These are phyloP conservation scores for Diaporthe sp. DNA, from an alignment of 2,329 filamentous ascomycete species.

Conservation along the genomic window DNA sequence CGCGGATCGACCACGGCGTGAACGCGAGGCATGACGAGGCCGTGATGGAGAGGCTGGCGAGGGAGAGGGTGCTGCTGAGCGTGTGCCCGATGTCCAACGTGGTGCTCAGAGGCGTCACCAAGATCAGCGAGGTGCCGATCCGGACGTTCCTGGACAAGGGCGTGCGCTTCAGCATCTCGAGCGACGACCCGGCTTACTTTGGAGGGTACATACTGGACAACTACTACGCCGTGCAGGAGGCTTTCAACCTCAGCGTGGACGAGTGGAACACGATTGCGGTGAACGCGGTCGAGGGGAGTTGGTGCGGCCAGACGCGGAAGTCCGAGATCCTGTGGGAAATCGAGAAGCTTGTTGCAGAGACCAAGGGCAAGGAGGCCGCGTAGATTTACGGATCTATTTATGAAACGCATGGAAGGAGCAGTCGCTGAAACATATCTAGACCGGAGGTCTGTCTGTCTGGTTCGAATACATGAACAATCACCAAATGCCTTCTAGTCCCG, in stretches of 20 bases:
- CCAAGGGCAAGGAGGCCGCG: constrained; percentile 41
- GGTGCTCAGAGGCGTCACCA: constrained; percentile 67
- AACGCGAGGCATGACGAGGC: constrained; percentile 71
- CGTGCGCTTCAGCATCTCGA: constrained; percentile 80
- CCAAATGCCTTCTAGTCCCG: constrained; percentile 2
- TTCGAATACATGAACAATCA: background rate
- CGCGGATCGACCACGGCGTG: constrained; percentile 83
- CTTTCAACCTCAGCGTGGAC: constrained; percentile 71
- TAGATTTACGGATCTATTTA: constrained; percentile 26
- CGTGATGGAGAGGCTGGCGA: constrained; percentile 71
- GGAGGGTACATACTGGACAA: constrained; percentile 82
- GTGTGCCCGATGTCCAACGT: constrained; percentile 84
- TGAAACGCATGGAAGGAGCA: background rate
- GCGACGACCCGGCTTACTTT: constrained; percentile 83
- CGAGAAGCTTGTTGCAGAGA: constrained; percentile 51
- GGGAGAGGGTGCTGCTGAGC: constrained; percentile 73
- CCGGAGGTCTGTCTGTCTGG: background rate
- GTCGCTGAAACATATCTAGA: constrained; percentile 2
- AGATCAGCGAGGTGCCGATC: constrained; percentile 71
- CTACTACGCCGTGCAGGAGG: constrained; percentile 81
- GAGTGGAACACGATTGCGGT: constrained; percentile 78
- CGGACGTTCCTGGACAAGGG: constrained; percentile 73
- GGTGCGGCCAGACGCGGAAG: constrained; percentile 77
- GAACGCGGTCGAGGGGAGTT: constrained; percentile 76
- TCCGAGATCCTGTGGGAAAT: constrained; percentile 65